These are phyloP conservation scores for Wallacemonas rigidus DNA, from an alignment of 208 protist genomes.

Conservation along the genomic window DNA sequence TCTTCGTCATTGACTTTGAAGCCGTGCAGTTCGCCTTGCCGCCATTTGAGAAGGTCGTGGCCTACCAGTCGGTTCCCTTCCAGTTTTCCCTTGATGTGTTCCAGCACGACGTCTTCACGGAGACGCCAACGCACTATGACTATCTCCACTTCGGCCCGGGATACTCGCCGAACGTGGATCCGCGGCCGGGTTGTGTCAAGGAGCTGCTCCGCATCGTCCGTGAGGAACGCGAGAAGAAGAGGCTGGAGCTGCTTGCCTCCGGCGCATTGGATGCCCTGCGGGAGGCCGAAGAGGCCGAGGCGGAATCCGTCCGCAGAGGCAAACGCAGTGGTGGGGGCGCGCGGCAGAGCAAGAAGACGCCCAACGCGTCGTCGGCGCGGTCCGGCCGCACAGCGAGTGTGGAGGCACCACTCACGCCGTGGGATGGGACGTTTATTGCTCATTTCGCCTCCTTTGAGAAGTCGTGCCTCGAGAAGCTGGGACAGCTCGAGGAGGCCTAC, in stretches of 20 bases:
- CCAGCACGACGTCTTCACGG: constrained; percentile 81
- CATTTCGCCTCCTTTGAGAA: constrained; percentile 91
- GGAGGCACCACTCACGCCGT: constrained; percentile 60
- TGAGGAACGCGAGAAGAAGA: constrained; percentile 76
- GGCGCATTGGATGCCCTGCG: constrained; percentile 51
- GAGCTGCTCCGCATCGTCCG: constrained; percentile 83
- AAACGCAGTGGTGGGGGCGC: background rate
- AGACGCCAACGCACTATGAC: constrained; percentile 89
- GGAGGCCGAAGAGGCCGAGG: constrained; percentile 22
- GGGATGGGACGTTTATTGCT: constrained; percentile 87
- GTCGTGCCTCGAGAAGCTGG: constrained; percentile 84
- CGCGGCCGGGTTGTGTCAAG: constrained; percentile 57
- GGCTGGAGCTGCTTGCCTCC: constrained; percentile 49
- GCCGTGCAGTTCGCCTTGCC: constrained; percentile 85
- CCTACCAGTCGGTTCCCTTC: constrained; percentile 86
- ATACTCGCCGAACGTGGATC: constrained; percentile 84
- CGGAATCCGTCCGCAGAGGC: constrained; percentile 17
- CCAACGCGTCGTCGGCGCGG: constrained; percentile 23
- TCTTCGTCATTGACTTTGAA: constrained; percentile 92
- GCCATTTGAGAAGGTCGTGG: constrained; percentile 76
- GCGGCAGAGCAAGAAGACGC: background rate
- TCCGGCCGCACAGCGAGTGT: constrained; percentile 35
- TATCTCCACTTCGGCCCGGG: constrained; percentile 89
- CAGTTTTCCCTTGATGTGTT: constrained; percentile 92
- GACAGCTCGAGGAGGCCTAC: constrained; percentile 69